Conservation (phyloP, 2,329 filamentous ascomycete species). For the Verticillium klebahnii region DNA sequence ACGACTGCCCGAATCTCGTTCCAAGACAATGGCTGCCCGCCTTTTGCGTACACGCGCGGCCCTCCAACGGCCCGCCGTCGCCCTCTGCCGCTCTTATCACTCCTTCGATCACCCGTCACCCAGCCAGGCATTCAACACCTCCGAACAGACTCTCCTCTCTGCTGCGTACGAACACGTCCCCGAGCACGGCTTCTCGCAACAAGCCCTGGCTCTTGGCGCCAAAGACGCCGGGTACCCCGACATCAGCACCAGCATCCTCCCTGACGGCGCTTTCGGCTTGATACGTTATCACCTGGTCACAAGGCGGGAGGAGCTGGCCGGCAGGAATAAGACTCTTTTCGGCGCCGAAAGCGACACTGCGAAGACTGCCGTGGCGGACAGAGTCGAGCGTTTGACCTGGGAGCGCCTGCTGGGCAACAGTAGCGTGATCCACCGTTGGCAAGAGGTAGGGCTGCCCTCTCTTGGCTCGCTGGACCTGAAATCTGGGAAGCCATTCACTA, state of each 20-base stretch:
- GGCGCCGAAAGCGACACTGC: conserved; percentile 23
- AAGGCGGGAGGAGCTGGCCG: conserved; percentile 57
- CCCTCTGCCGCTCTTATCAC: conserved; percentile 52
- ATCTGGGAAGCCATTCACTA: background rate
- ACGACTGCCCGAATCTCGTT: background rate
- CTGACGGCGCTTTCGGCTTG: conserved; percentile 74
- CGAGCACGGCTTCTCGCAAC: conserved; percentile 72
- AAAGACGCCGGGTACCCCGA: conserved; percentile 82
- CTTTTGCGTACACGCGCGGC: background rate
- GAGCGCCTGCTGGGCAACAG: conserved; percentile 72
- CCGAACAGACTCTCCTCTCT: conserved; percentile 73
- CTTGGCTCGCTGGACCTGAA: background rate
- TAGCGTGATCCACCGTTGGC: conserved; percentile 71
- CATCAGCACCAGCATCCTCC: conserved; percentile 78
- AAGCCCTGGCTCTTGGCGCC: conserved; percentile 71
- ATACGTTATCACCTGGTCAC: conserved; percentile 72
- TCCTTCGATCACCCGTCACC: conserved; percentile 64
- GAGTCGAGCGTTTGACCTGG: conserved; percentile 69
- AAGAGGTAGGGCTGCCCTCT: conserved; percentile 59
- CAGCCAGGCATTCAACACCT: conserved; percentile 56
- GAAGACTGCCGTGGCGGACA: conserved; percentile 49
- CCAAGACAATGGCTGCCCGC: background rate
- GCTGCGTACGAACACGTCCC: conserved; percentile 79
- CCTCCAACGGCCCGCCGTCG: background rate
- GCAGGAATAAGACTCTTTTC: conserved; percentile 34